A percentile compares a stretch with the other conserved stretches of the same genome.
These are phyloP conservation scores for Candida oleophila DNA, from an alignment of 805 yeast species.

Conservation along the genomic window DNA sequence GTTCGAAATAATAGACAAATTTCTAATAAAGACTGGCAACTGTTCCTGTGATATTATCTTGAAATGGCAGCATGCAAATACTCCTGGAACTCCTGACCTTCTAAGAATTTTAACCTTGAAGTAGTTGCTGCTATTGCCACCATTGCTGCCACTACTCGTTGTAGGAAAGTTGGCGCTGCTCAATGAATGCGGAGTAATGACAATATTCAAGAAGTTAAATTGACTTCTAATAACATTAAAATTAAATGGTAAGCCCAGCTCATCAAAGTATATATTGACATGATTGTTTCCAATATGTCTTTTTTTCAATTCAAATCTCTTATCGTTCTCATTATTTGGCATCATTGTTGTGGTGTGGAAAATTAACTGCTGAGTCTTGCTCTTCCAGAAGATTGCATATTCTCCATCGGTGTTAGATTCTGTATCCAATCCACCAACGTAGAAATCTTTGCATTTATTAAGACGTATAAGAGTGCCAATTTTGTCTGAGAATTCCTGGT, in stretches of 20 bases:
- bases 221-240: slow-evolving; percentile 73
- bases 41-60: slow-evolving; percentile 63
- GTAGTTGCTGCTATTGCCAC: slow-evolving; percentile 19
- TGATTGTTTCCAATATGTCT: slow-evolving; percentile 85
- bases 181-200: slow-evolving; percentile 60
- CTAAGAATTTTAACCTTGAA: slow-evolving; percentile 66
- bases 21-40: slow-evolving; percentile 64
- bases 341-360: slow-evolving; percentile 82
- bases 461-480: slow-evolving; percentile 64
- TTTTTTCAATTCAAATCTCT: slow-evolving; percentile 56
- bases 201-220: slow-evolving; percentile 80
- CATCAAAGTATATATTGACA: slow-evolving; percentile 80
- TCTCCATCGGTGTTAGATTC: slow-evolving; percentile 72
- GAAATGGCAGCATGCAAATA: slow-evolving; percentile 73
- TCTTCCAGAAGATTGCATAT: slow-evolving; percentile 69
- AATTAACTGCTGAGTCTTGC: slow-evolving; percentile 66
- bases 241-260: slow-evolving; percentile 61
- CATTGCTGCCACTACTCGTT: slow-evolving; percentile 4
- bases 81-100: slow-evolving; percentile 70
- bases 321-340: slow-evolving; percentile 54
- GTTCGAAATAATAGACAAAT: slow-evolving; percentile 61
- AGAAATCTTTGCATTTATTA: slow-evolving; percentile 49
- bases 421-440: slow-evolving; percentile 78
- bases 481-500: slow-evolving; percentile 54
- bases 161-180: slow-evolving; percentile 4